These are phyloP conservation scores for Venturia oleaginea DNA, from an alignment of 2,329 filamentous ascomycete genomes.

Conservation along the genomic window DNA sequence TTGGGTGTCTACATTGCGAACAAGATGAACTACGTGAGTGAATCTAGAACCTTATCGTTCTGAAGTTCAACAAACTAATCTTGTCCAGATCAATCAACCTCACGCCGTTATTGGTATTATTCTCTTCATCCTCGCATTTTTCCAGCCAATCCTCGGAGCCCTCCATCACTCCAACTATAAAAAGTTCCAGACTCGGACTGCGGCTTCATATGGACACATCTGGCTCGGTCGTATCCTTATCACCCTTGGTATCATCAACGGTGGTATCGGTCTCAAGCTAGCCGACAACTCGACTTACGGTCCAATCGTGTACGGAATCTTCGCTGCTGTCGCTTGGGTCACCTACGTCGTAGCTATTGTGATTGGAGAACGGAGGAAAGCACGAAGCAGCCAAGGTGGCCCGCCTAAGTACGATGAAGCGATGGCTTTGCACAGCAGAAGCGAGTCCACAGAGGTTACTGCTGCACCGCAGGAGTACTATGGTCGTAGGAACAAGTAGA, in stretches of 20 bases:
- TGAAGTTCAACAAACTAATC: not conserved
- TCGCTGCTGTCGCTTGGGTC: slow-evolving; percentile 40
- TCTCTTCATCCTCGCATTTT: slow-evolving; percentile 41
- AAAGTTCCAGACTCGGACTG: slow-evolving; percentile 35
- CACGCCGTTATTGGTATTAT: slow-evolving; percentile 48
- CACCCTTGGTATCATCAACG: slow-evolving; percentile 46
- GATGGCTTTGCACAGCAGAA: not conserved
- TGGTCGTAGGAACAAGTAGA: slow-evolving; percentile 1
- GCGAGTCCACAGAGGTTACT: not conserved
- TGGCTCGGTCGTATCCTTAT: slow-evolving; percentile 46
- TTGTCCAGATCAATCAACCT: slow-evolving; percentile 26
- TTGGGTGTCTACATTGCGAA: slow-evolving; percentile 43
- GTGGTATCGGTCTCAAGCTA: slow-evolving; percentile 44
- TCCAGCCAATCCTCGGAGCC: slow-evolving; percentile 45
- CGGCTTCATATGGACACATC: slow-evolving; percentile 42
- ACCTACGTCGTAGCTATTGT: slow-evolving; percentile 13
- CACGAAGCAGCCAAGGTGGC: not conserved
- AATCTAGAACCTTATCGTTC: not conserved
- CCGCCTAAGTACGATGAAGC: slow-evolving; percentile 15
- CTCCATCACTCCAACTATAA: slow-evolving; percentile 45
- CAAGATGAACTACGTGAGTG: slow-evolving; percentile 21
- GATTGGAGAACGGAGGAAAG: slow-evolving; percentile 14
- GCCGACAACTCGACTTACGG: slow-evolving; percentile 31
- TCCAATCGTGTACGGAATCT: slow-evolving; percentile 42
- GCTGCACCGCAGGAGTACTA: slow-evolving; percentile 11